Evolutionary conservation across 2,329 filamentous ascomycete genomes (phyloP).

Genomic region (Byssoonygena ceratinophila): DNA sequence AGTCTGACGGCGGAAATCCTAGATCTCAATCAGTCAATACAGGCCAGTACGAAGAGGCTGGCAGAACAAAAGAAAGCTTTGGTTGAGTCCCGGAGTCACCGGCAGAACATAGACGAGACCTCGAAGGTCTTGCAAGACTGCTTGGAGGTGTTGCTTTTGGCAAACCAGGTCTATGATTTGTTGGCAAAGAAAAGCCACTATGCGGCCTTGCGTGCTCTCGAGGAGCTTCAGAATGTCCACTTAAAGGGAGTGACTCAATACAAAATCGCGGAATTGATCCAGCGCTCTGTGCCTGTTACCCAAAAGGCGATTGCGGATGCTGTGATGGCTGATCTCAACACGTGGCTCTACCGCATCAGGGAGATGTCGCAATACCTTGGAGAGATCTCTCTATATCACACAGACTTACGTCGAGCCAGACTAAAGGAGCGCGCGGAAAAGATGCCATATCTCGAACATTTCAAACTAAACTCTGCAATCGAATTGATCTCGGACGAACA

Average conservation of each 20-base stretch:
- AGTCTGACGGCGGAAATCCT: conserved; percentile 82
- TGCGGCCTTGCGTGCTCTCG: conserved; percentile 80
- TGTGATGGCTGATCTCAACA: conserved; percentile 94
- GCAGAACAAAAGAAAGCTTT: conserved; percentile 89
- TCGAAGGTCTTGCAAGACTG: conserved; percentile 82
- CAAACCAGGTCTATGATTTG: conserved; percentile 89
- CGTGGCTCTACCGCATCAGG: conserved; percentile 87
- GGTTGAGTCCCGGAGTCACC: conserved; percentile 81
- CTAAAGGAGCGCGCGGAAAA: conserved; percentile 73
- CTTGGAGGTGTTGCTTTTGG: conserved; percentile 78
- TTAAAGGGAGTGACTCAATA: conserved; percentile 90
- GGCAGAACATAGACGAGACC: conserved; percentile 92
- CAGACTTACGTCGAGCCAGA: conserved; percentile 69
- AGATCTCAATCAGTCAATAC: conserved; percentile 85
- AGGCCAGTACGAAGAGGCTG: conserved; percentile 84
- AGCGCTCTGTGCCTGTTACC: conserved; percentile 85
- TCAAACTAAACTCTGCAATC: conserved; percentile 90
- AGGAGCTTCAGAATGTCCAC: conserved; percentile 93
- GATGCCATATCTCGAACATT: conserved; percentile 63
- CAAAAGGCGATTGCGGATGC: conserved; percentile 90
- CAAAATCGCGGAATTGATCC: conserved; percentile 88
- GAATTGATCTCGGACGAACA: conserved; percentile 91
- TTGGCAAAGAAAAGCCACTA: conserved; percentile 92
- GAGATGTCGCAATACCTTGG: conserved; percentile 94
- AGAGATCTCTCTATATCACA: conserved; percentile 94